phyloP scores from a whole-genome alignment of 805 yeast genomes.

The Candida dajiaensis region DNA sequence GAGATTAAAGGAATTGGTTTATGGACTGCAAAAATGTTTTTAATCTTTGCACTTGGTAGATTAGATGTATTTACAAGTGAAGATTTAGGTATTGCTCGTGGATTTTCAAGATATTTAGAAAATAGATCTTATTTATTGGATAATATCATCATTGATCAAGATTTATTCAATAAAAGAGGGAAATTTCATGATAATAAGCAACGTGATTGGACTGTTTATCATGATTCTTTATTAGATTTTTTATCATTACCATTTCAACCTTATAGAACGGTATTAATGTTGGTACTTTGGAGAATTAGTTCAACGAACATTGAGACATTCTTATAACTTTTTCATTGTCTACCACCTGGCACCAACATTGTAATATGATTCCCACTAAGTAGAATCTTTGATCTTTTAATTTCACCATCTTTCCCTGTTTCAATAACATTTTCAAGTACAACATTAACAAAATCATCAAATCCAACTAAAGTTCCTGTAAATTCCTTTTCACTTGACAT shows the following conservation, averaged over 20 bases:
- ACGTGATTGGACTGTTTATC: constrained; percentile 61
- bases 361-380: constrained; percentile 69
- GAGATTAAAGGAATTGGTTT: constrained; percentile 66
- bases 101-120: constrained; percentile 58
- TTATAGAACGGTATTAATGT: constrained; percentile 60
- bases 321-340: constrained; percentile 3
- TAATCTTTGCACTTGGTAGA: constrained; percentile 60
- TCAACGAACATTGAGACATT: constrained; percentile 31
- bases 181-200: constrained; percentile 32
- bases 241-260: constrained; percentile 61
- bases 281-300: constrained; percentile 68
- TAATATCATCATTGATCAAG: constrained; percentile 37
- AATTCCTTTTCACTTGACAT: constrained; percentile 63
- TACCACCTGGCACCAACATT: constrained; percentile 57
- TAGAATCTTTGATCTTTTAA: constrained; percentile 52
- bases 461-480: constrained; percentile 83
- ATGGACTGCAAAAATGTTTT: constrained; percentile 90
- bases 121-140: constrained; percentile 44
- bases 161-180: constrained; percentile 26
- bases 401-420: constrained; percentile 38
- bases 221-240: constrained; percentile 49
- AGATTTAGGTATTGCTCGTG: constrained; percentile 84
- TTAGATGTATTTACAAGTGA: constrained; percentile 68
- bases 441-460: constrained; percentile 92
- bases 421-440: constrained; percentile 81